These are phyloP conservation scores for Fagus crenata DNA, from an alignment of 306 rosid genomes.

Conservation along the genomic window DNA sequence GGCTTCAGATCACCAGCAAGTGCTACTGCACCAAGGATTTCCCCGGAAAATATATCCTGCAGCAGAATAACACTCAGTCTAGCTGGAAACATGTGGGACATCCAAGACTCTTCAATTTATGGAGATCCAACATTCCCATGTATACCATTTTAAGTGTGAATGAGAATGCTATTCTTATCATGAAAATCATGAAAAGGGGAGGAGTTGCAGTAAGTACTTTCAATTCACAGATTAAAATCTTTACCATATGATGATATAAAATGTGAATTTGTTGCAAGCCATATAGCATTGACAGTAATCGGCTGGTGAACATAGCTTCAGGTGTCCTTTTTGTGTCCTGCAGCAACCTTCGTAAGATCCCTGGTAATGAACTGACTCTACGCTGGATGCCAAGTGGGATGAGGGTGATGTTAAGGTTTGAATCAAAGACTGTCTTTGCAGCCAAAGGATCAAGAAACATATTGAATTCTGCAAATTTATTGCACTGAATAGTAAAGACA, in stretches of 20 bases:
- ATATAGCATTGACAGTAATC: slow-evolving; percentile 48
- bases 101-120: too few relatives aligned
- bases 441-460: slow-evolving; percentile 87
- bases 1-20: slow-evolving; percentile 43
- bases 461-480: slow-evolving; percentile 76
- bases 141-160: neutral
- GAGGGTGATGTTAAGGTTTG: slow-evolving; percentile 60
- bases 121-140: neutral
- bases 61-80: slow-evolving; percentile 19
- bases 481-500: slow-evolving; percentile 67
- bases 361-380: slow-evolving; percentile 49
- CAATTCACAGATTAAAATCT: slow-evolving; percentile 2
- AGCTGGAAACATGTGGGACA: too few relatives aligned
- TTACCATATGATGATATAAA: slow-evolving; percentile 80
- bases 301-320: slow-evolving; percentile 53
- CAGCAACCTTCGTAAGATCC: slow-evolving; percentile 34
- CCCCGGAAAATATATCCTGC: slow-evolving; percentile 81
- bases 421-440: slow-evolving; percentile 64
- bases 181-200: neutral
- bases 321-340: slow-evolving; percentile 45
- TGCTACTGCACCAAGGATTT: slow-evolving; percentile 67
- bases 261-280: slow-evolving; percentile 48
- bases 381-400: slow-evolving; percentile 70
- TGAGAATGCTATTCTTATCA: neutral
- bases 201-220: neutral